A percentile compares a stretch with the other conserved stretches of the same genome.
These are phyloP conservation scores for Magnolia officinalis DNA, from an alignment of 164 flowering plant species.

Conservation along the genomic window DNA sequence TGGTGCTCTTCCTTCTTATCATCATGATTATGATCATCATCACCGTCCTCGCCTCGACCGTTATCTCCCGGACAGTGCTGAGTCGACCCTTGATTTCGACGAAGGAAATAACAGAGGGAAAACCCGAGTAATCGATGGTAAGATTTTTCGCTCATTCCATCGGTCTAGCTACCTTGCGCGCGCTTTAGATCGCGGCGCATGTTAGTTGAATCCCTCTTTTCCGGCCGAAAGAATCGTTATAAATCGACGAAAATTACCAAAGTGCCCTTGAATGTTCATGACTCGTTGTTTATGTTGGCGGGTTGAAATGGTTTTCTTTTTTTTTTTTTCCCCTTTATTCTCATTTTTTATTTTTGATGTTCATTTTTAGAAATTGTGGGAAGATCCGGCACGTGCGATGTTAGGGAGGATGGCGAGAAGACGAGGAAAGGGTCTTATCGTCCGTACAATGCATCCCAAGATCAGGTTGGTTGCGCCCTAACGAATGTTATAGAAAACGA, in stretches of 20 bases:
- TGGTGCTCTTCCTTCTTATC: neutral
- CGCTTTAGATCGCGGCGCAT: neutral
- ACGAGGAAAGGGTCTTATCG: neutral
- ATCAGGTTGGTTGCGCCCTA: slow-evolving; percentile 20
- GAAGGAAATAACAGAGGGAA: slow-evolving; percentile 2
- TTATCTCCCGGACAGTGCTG: slow-evolving; percentile 46
- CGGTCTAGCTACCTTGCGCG: neutral
- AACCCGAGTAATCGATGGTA: neutral
- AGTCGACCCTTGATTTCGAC: slow-evolving; percentile 53
- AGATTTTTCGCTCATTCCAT: neutral
- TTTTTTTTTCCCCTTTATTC: neutral
- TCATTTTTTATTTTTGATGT: neutral
- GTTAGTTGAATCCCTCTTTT: neutral
- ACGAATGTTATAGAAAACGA: neutral
- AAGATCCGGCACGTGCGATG: neutral
- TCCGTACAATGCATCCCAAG: slow-evolving; percentile 14
- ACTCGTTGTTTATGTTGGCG: too few relatives aligned
- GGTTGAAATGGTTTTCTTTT: too few relatives aligned
- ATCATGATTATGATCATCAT: neutral
- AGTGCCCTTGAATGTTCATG: too few relatives aligned
- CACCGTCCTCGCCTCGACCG: slow-evolving; percentile 43
- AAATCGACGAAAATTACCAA: too few relatives aligned
- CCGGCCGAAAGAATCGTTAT: too few relatives aligned
- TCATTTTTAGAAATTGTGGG: neutral
- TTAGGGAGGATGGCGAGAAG: neutral